Base-by-base conservation (phyloP, 148 eudicot genomes). In the Amaranthus palmeri region DNA sequence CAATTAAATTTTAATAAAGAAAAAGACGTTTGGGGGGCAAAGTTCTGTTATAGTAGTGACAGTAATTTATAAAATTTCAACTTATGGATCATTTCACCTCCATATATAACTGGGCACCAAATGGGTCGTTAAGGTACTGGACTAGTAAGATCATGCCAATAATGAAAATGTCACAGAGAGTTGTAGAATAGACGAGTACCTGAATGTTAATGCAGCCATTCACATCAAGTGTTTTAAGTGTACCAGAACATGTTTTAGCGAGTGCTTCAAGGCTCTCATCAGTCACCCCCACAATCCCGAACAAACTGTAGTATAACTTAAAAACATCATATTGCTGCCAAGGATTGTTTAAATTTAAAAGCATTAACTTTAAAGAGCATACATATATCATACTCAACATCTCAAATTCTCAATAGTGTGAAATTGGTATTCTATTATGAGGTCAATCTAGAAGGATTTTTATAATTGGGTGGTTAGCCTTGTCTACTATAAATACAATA, bases 201-300 rank as follows among this genome's bases (percentile, higher is more conserved):
- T 93, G 87, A 75, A 93, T 88, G 82, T 90, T 90, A 25, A 85
- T 82, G 80, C 98, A 93, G 61, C 98, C 98, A 81, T 93, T 93
- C 75, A 93, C 97, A 81, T 93, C 98, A 48, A 93, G 91, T 40
- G 98, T 93, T 51, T 86, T 83, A 53, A 93, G 57, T 46, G 92
- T 86, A 25, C 67, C 69, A 64, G 91, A 83, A 83, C 96, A 91
- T 79, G 80, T 86, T 59, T 64, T 74, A 46, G 97, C 83, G 52
- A 93, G 87, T 48, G 84, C 86, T 81, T 84, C 96, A 68, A 93
- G 70, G 83, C 96, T 86, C 75, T 82, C 80, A 80, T 93, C 97
- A 56, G 98, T 91, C 64, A 91, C 90, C 57, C 98, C 98, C 66
- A 87, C 75, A 70, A 93, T 89, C 59, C 98, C 98, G 84, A 93